Base-by-base conservation (phyloP, 192 early-diverging fungal genomes). In the Gaertneriomyces semiglobifer region DNA sequence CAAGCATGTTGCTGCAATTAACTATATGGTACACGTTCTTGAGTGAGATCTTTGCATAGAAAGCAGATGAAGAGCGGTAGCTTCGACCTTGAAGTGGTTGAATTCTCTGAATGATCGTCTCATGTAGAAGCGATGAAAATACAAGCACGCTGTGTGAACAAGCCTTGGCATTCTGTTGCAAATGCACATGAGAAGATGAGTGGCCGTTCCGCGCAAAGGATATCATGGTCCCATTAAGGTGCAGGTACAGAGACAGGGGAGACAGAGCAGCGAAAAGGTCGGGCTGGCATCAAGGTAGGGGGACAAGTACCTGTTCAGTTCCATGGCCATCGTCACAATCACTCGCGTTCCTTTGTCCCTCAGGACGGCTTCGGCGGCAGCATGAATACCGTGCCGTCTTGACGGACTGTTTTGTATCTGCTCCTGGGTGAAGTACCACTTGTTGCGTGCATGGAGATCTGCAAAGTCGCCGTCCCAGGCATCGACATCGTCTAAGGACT, bases 51-150 rank as follows among this genome's bases (percentile, higher is more conserved):
- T 40, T 14, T 48, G n/a, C 53, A n/a, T 38, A 14, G 52, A 25
- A 55, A 1, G 54, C 12, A 18, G 50, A 20, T 25, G 38, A 33
- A 42, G 39, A 60, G 11, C 54, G 1, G 12, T 50, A 3, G 16
- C 12, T 20, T 54, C 5, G 25, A 68, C 66, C 66, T 52, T 59
- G 63, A 73, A 72, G 51, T 73, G 58, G 25, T 63, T 45, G 44
- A 70, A 72, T 44, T 51, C 55, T 33, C 52, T 65, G 38, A 73
- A 73, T 9, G 75, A 77, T 38, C 73, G 50, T 5, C 75, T 66
- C 68, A 73, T 64, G 65, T 70, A 77, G 47, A 77, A 66, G 12
- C 75, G 70, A 43, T 77, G 75, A 58, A 77, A 73, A 41, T 70
- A 73, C 3, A 71, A 25, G 19, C 68, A 72, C 33, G 71, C 71